A percentile compares a stretch with the other conserved stretches of the same genome.
Evolutionary conservation across 768 basidiomycete genomes (phyloP).

Genomic region (Daedalea quercina): DNA sequence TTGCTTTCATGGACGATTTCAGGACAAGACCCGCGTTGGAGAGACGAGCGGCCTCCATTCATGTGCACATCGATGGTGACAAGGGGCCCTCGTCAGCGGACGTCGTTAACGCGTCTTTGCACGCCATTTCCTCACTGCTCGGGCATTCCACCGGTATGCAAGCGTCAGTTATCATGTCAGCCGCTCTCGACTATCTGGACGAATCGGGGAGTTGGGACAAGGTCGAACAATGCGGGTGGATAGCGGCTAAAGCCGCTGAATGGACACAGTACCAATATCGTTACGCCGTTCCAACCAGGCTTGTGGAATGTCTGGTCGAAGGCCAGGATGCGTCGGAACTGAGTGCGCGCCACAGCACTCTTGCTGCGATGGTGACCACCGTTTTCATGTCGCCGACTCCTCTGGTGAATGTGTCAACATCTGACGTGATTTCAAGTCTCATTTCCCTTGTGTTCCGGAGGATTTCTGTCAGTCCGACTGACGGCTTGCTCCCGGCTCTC

Average conservation of each 20-base stretch:
- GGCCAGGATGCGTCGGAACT: constrained; percentile 46
- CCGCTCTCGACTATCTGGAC: constrained; percentile 65
- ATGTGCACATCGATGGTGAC: constrained; percentile 84
- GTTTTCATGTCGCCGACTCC: constrained; percentile 80
- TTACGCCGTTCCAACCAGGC: constrained; percentile 78
- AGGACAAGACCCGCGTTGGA: constrained; percentile 73
- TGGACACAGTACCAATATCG: constrained; percentile 94
- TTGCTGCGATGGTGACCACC: constrained; percentile 74
- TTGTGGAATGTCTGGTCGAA: constrained; percentile 71
- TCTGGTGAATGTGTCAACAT: constrained; percentile 85
- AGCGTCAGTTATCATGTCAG: constrained; percentile 63
- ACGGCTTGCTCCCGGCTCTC: constrained; percentile 57
- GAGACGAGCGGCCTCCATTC: constrained; percentile 83
- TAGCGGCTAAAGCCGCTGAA: constrained; percentile 68
- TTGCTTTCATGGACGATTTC: constrained; percentile 81
- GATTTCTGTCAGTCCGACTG: constrained; percentile 51
- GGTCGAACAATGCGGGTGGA: constrained; percentile 73
- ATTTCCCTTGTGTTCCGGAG: constrained; percentile 69
- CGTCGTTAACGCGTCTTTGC: constrained; percentile 68
- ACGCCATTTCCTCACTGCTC: constrained; percentile 64
- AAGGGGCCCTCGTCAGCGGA: constrained; percentile 71
- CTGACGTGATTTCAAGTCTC: constrained; percentile 79
- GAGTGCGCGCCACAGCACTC: constrained; percentile 47
- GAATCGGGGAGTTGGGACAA: constrained; percentile 57
- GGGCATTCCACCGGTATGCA: constrained; percentile 74